Evolutionary conservation across 768 basidiomycete species (phyloP).

Genomic region (Suillus spraguei): DNA sequence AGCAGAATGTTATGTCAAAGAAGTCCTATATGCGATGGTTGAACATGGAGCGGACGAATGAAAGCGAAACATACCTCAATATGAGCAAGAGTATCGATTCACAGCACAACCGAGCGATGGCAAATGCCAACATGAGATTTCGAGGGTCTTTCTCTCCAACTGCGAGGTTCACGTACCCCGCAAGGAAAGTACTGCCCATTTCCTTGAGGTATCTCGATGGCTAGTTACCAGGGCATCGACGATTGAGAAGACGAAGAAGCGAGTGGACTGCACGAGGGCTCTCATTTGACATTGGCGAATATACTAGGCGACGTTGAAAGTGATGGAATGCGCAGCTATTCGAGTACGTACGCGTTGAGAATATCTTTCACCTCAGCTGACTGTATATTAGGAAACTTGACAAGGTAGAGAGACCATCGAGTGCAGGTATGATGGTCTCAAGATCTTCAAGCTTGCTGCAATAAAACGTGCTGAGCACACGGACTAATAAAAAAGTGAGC

Average conservation of each 20-base stretch:
- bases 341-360: slow-evolving; percentile 54
- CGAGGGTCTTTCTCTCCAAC: slow-evolving; percentile 98
- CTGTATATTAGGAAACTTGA: slow-evolving; percentile 61
- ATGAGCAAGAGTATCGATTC: slow-evolving; percentile 76
- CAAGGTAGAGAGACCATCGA: slow-evolving; percentile 76
- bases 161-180: slow-evolving; percentile 75
- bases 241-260: slow-evolving; percentile 80
- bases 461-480: slow-evolving; percentile 82
- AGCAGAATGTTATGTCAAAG: slow-evolving; percentile 96
- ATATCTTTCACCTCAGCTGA: slow-evolving; percentile 65
- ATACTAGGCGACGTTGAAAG: slow-evolving; percentile 47
- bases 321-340: not conserved
- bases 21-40: slow-evolving; percentile 57
- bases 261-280: slow-evolving; percentile 76
- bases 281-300: slow-evolving; percentile 81
- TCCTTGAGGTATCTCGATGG: slow-evolving; percentile 59
- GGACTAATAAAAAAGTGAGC: slow-evolving; percentile 51
- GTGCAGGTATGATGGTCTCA: slow-evolving; percentile 80
- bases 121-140: slow-evolving; percentile 88
- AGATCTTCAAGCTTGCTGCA: slow-evolving; percentile 85
- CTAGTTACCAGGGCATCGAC: slow-evolving; percentile 60
- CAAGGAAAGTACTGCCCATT: slow-evolving; percentile 73
- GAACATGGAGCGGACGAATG: not conserved
- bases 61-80: slow-evolving; percentile 64
- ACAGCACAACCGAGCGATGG: slow-evolving; percentile 81